Evolutionary conservation across 495 filamentous ascomycete genomes (phyloP).

Genomic region (Rusavskia elegans): DNA sequence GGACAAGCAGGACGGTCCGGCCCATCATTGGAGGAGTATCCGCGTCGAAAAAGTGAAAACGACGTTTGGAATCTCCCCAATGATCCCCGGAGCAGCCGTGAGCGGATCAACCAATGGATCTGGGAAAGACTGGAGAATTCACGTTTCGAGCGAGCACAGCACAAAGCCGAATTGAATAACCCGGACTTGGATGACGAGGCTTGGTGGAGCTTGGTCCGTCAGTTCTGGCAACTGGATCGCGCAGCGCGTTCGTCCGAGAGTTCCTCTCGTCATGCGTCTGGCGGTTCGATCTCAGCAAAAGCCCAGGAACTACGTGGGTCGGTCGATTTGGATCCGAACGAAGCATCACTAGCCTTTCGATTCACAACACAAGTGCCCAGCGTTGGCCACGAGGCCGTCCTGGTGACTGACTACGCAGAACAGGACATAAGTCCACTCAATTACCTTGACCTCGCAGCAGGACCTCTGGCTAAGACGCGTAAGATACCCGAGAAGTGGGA

Average conservation of each 20-base stretch:
- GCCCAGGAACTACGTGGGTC: not conserved
- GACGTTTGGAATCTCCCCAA: not conserved
- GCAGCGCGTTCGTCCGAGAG: not conserved
- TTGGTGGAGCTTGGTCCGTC: not conserved
- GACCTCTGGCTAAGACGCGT: not conserved
- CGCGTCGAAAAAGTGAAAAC: not conserved
- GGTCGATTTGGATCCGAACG: not conserved
- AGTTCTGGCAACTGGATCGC: not conserved
- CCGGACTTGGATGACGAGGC: not conserved
- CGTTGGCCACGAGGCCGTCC: no score
- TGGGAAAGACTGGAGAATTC: not conserved
- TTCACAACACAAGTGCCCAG: not conserved
- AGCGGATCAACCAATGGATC: constrained; percentile 3
- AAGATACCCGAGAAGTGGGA: no score
- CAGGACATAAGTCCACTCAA: not conserved
- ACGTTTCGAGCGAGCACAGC: not conserved
- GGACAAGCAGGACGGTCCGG: not conserved
- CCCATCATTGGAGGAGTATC: not conserved
- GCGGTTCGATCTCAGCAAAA: not conserved
- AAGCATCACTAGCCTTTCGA: not conserved
- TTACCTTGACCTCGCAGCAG: not conserved
- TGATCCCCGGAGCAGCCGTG: not conserved
- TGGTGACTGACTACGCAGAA: no score
- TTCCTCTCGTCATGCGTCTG: not conserved
- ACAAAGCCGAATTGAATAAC: not conserved